Percentiles rank a stretch among this genome's conserved stretches.
phyloP scores from a whole-genome alignment of 768 basidiomycete genomes.

The Suillus paluster region DNA sequence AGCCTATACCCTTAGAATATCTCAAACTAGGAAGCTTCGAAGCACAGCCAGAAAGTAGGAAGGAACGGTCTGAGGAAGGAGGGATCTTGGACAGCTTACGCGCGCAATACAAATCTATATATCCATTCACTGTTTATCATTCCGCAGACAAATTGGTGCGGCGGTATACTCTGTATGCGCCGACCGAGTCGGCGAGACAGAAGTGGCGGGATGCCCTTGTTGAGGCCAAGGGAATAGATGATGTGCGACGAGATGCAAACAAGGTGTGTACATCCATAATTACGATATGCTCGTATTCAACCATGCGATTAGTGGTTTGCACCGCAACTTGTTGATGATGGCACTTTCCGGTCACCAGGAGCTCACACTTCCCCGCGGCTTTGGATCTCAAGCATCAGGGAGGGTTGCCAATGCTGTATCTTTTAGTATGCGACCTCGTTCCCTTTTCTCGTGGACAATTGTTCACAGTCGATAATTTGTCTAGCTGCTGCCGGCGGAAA shows the following conservation, averaged over 20 bases:
- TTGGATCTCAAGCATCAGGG: slow-evolving; percentile 52
- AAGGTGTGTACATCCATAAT: slow-evolving; percentile 52
- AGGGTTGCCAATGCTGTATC: slow-evolving; percentile 62
- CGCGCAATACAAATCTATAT: slow-evolving; percentile 57
- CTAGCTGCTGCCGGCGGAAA: slow-evolving; percentile 51
- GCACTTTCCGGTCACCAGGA: slow-evolving; percentile 58
- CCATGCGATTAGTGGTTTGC: slow-evolving; percentile 62
- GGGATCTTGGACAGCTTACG: slow-evolving; percentile 56
- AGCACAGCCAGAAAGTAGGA: slow-evolving; percentile 60
- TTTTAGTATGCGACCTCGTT: slow-evolving; percentile 53
- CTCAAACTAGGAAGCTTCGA: slow-evolving; percentile 76
- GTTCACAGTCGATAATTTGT: neutral
- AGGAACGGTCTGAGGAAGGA: slow-evolving; percentile 62
- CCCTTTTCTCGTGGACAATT: neutral
- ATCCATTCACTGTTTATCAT: slow-evolving; percentile 80
- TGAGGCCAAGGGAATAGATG: slow-evolving; percentile 65
- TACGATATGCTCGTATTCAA: slow-evolving; percentile 15
- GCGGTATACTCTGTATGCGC: slow-evolving; percentile 74
- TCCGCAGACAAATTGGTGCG: slow-evolving; percentile 57
- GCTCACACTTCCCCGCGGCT: slow-evolving; percentile 34
- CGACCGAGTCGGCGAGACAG: slow-evolving; percentile 57
- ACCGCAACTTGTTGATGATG: slow-evolving; percentile 58
- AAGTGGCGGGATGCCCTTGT: slow-evolving; percentile 68
- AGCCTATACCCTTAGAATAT: slow-evolving; percentile 83
- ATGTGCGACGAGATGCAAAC: slow-evolving; percentile 69